These are phyloP conservation scores for Lentinus tigrinus DNA, from an alignment of 768 basidiomycete genomes.

Conservation along the genomic window DNA sequence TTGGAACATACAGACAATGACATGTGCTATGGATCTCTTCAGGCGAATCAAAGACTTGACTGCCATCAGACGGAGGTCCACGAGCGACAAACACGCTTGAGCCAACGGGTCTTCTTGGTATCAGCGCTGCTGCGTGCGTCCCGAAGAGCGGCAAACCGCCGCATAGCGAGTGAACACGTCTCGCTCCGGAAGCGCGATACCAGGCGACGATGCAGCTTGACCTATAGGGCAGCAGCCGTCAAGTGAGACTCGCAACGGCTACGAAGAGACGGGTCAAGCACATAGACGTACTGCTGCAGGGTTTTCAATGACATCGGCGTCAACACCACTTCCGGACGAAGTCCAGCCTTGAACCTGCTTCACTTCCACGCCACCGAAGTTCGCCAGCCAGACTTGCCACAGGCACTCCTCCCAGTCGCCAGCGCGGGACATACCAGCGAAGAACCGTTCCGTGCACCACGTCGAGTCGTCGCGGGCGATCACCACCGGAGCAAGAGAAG, in stretches of 20 bases:
- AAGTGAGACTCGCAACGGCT: background rate
- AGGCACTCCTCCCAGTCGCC: conserved; percentile 65
- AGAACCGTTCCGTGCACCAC: conserved; percentile 65
- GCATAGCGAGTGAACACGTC: conserved; percentile 48
- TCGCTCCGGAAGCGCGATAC: conserved; percentile 50
- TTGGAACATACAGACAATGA: background rate
- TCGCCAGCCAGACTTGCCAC: conserved; percentile 63
- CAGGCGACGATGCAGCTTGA: conserved; percentile 42
- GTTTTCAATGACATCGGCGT: conserved; percentile 23
- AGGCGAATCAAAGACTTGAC: background rate
- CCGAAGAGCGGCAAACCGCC: conserved; percentile 39
- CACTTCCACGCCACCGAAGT: conserved; percentile 40
- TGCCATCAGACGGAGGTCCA: conserved; percentile 17
- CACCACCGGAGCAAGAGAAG: conserved; percentile 45
- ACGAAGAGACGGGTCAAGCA: too few relatives aligned
- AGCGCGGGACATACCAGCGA: conserved; percentile 41
- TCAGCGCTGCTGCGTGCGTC: conserved; percentile 34
- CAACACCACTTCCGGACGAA: conserved; percentile 3
- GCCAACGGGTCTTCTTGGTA: conserved; percentile 50
- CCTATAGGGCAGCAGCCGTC: conserved; percentile 33
- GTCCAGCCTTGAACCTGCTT: conserved; percentile 24
- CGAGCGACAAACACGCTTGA: conserved; percentile 55
- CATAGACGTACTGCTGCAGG: background rate
- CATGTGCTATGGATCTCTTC: background rate
- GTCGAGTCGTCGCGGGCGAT: conserved; percentile 42